A percentile compares a stretch with the other conserved stretches of the same genome.
Conservation (phyloP, 2,329 filamentous ascomycete genomes). For the Plenodomus biglobosus region DNA sequence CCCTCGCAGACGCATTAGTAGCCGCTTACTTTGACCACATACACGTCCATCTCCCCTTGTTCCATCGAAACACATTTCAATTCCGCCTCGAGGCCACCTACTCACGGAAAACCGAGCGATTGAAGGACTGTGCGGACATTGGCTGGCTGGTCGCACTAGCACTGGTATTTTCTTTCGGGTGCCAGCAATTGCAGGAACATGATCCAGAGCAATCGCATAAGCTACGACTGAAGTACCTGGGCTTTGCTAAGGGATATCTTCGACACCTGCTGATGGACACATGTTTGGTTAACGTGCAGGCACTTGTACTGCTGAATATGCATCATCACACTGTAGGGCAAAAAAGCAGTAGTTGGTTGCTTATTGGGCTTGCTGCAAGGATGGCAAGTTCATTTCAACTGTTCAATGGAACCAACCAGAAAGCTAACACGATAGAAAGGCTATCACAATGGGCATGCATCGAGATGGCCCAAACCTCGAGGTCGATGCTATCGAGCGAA, state of each 20-base stretch:
- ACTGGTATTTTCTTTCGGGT: conserved; percentile 48
- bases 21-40: conserved; percentile 46
- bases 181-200: conserved; percentile 42
- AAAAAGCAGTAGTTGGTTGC: conserved; percentile 46
- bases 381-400: conserved; percentile 28
- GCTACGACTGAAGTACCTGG: conserved; percentile 27
- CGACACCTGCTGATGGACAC: conserved; percentile 44
- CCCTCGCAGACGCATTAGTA: conserved; percentile 44
- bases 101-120: conserved; percentile 21
- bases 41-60: conserved; percentile 44
- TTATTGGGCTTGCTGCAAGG: conserved; percentile 47
- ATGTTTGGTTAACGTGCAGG: conserved; percentile 48
- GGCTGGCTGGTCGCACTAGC: conserved; percentile 49
- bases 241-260: conserved; percentile 38
- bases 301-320: conserved; percentile 46
- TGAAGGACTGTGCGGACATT: conserved; percentile 40
- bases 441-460: conserved; percentile 50
- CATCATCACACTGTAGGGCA: conserved; percentile 49
- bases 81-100: conserved; percentile 45
- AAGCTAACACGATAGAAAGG: conserved; percentile 16
- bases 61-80: conserved; percentile 48
- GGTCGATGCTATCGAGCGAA: conserved; percentile 39
- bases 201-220: conserved; percentile 21
- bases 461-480: conserved; percentile 45
- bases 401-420: background rate